A percentile compares a stretch with the other conserved stretches of the same genome.
phyloP scores from a whole-genome alignment of 2,329 filamentous ascomycete species.

The Fusarium sp. region DNA sequence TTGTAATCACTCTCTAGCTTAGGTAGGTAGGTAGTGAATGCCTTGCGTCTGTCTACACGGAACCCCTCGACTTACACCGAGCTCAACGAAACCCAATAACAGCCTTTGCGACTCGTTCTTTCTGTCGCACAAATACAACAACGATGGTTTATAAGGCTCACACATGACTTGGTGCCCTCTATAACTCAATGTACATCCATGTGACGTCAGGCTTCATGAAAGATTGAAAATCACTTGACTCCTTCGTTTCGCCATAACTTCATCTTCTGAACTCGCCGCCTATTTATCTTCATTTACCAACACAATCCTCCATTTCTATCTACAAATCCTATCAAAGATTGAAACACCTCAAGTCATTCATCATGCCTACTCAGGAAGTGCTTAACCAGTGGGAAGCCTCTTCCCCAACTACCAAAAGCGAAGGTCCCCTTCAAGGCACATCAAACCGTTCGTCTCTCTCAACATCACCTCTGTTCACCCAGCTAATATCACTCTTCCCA shows the following conservation, averaged over 20 bases:
- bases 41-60: background rate
- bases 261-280: background rate
- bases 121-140: conserved; percentile 13
- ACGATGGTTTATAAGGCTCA: background rate
- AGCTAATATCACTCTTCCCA: background rate
- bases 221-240: background rate
- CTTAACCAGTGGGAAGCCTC: conserved; percentile 26
- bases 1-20: too few species aligned
- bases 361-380: conserved; percentile 38
- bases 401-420: conserved; percentile 22
- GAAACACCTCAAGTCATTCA: background rate
- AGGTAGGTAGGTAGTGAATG: background rate
- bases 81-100: background rate
- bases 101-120: background rate
- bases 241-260: background rate
- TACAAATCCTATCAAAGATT: background rate
- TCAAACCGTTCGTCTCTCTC: conserved; percentile 13
- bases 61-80: background rate
- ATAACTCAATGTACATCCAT: background rate
- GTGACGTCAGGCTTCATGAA: conserved; percentile 10
- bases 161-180: too few species aligned
- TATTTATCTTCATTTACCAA: background rate
- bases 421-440: conserved; percentile 33
- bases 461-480: too few species aligned
- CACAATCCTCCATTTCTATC: background rate